Conservation (phyloP, 169 alveolate genomes). For the Plasmodium gonderi region DNA sequence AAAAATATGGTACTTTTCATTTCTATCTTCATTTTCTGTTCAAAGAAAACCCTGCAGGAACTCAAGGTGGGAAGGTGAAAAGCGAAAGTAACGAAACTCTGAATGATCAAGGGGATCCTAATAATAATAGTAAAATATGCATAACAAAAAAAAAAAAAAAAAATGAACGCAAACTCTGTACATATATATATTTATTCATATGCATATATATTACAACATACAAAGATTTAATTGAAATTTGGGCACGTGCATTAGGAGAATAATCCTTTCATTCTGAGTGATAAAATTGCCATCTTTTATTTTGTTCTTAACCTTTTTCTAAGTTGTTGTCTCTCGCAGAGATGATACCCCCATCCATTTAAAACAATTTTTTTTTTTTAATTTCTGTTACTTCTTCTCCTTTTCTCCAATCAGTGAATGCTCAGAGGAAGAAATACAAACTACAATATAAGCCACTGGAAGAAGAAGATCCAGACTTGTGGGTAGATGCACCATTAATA, state of each 20-base stretch:
- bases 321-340: too few relatives aligned
- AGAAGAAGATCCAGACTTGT: slow-evolving; percentile 83
- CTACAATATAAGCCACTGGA: slow-evolving; percentile 85
- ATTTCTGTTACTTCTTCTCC: background rate
- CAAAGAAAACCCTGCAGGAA: background rate
- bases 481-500: slow-evolving; percentile 89
- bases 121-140: slow-evolving; percentile 6
- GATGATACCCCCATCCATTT: too few relatives aligned
- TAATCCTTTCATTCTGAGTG: too few relatives aligned
- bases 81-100: background rate
- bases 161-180: too few relatives aligned
- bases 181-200: too few relatives aligned
- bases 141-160: background rate
- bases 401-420: background rate
- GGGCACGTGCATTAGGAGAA: too few relatives aligned
- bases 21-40: background rate
- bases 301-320: too few relatives aligned
- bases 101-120: background rate
- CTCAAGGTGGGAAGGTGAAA: background rate
- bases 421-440: slow-evolving; percentile 79
- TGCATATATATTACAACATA: too few relatives aligned
- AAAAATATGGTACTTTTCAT: background rate
- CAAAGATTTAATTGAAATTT: too few relatives aligned
- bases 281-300: too few relatives aligned
- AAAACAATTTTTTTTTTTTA: background rate